Percentiles rank a stretch among this genome's conserved stretches.
These are phyloP conservation scores for Hymenoscyphus linearis DNA, from an alignment of 2,329 filamentous ascomycete genomes.

Conservation along the genomic window DNA sequence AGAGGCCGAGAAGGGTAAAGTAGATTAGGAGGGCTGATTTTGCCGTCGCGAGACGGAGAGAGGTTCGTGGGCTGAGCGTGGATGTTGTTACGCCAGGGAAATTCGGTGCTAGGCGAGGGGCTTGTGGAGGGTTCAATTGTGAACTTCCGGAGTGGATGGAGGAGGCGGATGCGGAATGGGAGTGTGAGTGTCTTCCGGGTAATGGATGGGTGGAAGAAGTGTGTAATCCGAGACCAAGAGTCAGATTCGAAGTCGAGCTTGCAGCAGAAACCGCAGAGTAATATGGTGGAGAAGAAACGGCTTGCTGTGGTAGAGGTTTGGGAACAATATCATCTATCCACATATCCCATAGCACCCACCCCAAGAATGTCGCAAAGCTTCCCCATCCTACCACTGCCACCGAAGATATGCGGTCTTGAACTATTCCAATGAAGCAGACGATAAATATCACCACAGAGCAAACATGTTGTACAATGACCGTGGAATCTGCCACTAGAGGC, in stretches of 20 bases:
- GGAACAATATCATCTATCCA: conserved; percentile 64
- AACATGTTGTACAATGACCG: conserved; percentile 94
- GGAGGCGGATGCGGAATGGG: conserved; percentile 48
- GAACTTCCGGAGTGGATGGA: conserved; percentile 44
- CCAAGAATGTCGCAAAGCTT: conserved; percentile 74
- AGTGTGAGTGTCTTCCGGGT: conserved; percentile 40
- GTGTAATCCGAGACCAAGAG: conserved; percentile 12
- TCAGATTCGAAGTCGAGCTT: conserved; percentile 28
- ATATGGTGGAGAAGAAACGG: conserved; percentile 25
- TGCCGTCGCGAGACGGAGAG: conserved; percentile 68
- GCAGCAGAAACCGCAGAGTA: conserved; percentile 28
- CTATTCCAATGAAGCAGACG: conserved; percentile 88
- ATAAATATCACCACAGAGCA: conserved; percentile 93
- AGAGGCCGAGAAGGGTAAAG: conserved; percentile 83
- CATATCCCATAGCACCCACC: conserved; percentile 87
- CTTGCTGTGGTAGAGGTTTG: conserved; percentile 14
- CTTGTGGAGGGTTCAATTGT: conserved; percentile 13
- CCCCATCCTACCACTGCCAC: conserved; percentile 84
- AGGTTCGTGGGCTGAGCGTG: conserved; percentile 38
- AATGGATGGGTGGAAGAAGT: conserved; percentile 43
- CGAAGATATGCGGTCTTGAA: conserved; percentile 79
- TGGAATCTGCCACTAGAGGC: conserved; percentile 90
- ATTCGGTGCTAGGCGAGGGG: conserved; percentile 22
- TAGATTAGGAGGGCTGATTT: conserved; percentile 94
- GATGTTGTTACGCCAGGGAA: conserved; percentile 27